phyloP scores from a whole-genome alignment of 768 basidiomycete genomes.

The Pseudohyphozyma bogoriensis region DNA sequence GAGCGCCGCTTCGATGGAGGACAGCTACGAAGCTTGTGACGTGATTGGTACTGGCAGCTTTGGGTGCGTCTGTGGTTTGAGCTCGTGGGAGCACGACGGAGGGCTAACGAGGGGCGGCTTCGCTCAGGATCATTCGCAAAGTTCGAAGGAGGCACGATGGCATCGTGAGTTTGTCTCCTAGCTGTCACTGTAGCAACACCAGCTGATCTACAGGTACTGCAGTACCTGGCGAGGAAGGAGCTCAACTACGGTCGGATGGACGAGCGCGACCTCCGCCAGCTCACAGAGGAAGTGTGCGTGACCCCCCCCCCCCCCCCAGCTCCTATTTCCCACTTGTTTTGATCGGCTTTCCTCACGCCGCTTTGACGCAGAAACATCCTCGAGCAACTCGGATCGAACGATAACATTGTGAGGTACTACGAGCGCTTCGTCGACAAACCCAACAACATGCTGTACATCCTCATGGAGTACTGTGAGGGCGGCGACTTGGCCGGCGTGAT shows the following conservation, averaged over 20 bases:
- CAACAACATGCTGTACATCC: conserved; percentile 81
- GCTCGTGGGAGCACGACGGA: neutral
- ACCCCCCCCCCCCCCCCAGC: too few relatives aligned
- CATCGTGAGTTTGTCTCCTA: neutral
- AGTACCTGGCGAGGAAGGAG: conserved; percentile 48
- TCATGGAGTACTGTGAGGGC: conserved; percentile 98
- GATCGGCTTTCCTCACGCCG: neutral
- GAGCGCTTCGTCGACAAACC: conserved; percentile 84
- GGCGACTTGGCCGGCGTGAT: conserved; percentile 86
- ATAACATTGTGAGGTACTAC: conserved; percentile 91
- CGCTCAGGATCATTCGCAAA: conserved; percentile 72
- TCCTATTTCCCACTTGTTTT: neutral
- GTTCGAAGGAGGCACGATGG: conserved; percentile 45
- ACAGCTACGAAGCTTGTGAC: conserved; percentile 71
- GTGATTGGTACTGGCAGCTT: conserved; percentile 95
- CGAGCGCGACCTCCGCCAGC: conserved; percentile 90
- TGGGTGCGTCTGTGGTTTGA: conserved; percentile 44
- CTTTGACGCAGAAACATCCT: conserved; percentile 86
- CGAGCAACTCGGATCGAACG: conserved; percentile 77
- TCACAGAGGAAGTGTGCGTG: conserved; percentile 92
- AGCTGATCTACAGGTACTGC: neutral
- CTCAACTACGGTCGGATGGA: conserved; percentile 96
- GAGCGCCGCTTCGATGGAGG: conserved; percentile 37
- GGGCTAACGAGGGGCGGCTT: too few relatives aligned
- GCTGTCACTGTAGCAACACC: too few relatives aligned